These are phyloP conservation scores for Hyaloscypha finlandica DNA, from an alignment of 495 filamentous ascomycete genomes.

Conservation along the genomic window DNA sequence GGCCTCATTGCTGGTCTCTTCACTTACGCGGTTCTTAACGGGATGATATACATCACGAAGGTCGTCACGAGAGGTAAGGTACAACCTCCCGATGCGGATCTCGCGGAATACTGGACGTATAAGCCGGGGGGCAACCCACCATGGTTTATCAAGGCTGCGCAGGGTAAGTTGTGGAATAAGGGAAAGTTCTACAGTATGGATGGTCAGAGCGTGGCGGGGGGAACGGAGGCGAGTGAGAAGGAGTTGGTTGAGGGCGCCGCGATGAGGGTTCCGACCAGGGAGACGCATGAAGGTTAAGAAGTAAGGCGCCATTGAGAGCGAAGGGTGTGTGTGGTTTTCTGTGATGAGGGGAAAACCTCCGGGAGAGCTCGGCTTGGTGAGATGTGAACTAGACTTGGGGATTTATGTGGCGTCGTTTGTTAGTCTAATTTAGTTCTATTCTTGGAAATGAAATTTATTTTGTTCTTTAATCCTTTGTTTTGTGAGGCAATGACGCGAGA, in stretches of 20 bases:
- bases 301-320: neutral
- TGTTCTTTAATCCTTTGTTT: neutral
- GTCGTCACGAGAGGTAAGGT: slow-evolving; percentile 60
- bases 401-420: neutral
- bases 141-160: slow-evolving; percentile 29
- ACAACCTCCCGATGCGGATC: slow-evolving; percentile 68
- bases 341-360: neutral
- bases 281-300: neutral
- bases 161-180: slow-evolving; percentile 22
- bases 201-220: neutral
- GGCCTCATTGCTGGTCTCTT: slow-evolving; percentile 78
- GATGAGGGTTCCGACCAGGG: neutral
- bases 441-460: neutral
- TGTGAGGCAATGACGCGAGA: no score
- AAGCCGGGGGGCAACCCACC: slow-evolving; percentile 37
- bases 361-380: neutral
- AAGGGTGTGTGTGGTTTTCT: neutral
- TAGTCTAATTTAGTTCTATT: neutral
- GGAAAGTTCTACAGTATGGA: neutral
- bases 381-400: neutral
- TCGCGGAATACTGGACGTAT: slow-evolving; percentile 77
- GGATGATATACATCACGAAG: slow-evolving; percentile 59
- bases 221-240: slow-evolving; percentile 7
- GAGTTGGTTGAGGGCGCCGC: slow-evolving; percentile 11
- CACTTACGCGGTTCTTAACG: slow-evolving; percentile 70